Evolutionary conservation across 1,284 basidiomycete species (phyloP), one percentile per base, ranked within the genome.

Genomic region (Amylostereum areolatum): DNA sequence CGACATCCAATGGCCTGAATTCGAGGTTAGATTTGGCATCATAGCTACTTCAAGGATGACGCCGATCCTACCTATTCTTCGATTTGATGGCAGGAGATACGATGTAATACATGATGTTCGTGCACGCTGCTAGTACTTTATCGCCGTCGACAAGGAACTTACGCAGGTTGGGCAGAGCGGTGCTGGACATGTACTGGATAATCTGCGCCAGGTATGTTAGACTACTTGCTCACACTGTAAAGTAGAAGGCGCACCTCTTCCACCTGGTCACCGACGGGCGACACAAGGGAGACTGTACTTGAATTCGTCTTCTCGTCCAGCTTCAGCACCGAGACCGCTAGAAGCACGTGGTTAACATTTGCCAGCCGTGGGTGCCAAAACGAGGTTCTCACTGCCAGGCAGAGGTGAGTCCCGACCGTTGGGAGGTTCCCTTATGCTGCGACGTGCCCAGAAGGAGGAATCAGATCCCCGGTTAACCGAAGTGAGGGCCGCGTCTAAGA

Each of bases 101-200:
- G 41, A 97, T 81, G 61, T 92, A 92, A 59, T 95, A 91, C 6
- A 92, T 77, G 30, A 97, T 83, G 57, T 89, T 93, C 36, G 77
- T 83, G 63, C 91, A 96, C 2, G 85, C 78, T 8, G 80, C 75
- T 5, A 81, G 68, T 8, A 95, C 77, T 63, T 86, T 92, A 68
- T 99, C 97, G 28, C 80, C 79, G 54, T 99, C 96, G 57, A 88
- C 70, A 42, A 95, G 72, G 63, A 97, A 85, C 52, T 80, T 82
- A 18, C 92, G 83, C 46, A 97, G 64, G 55, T 83, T 85, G 0
- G 92, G 89, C 9, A 99, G 64, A 2, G 85, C 81, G 24, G 74
- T 77, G 0, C 71, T 70, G 0, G 88, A 83, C 24, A 99, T 70
- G 61, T 88, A 98, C 5, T 71, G 63, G 50, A 83, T 84, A 57